Percentiles rank a stretch among this genome's conserved stretches.
These are phyloP conservation scores for Penicillium samsonianum DNA, from an alignment of 495 filamentous ascomycete species.

Conservation along the genomic window DNA sequence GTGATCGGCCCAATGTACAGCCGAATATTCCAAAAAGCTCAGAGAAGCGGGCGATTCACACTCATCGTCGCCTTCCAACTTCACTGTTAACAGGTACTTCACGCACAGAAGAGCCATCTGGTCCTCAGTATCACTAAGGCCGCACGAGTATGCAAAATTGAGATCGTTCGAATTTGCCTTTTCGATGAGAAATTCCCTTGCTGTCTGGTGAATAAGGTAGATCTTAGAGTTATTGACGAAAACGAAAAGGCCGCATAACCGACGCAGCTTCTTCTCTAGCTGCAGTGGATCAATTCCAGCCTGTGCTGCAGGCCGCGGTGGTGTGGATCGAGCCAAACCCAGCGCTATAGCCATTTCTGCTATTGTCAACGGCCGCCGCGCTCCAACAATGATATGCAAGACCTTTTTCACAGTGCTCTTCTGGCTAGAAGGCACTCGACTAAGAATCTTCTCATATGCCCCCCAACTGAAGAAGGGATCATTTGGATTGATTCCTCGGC, in stretches of 20 bases:
- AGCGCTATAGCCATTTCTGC: conserved; percentile 44
- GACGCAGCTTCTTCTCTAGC: conserved; percentile 21
- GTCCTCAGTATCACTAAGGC: too few relatives aligned
- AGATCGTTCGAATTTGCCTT: too few relatives aligned
- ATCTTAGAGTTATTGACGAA: conserved; percentile 37
- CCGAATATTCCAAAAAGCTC: too few relatives aligned
- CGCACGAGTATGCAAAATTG: too few relatives aligned
- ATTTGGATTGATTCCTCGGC: too few relatives aligned
- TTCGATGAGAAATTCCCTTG: conserved; percentile 28
- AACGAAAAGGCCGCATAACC: conserved; percentile 44
- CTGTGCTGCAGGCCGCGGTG: too few relatives aligned
- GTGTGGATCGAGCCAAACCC: conserved; percentile 17
- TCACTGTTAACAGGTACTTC: too few relatives aligned
- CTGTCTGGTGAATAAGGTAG: conserved; percentile 40
- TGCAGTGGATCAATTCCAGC: too few relatives aligned
- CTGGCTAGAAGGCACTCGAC: conserved; percentile 16
- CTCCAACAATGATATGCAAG: conserved; percentile 41
- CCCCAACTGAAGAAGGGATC: neutral
- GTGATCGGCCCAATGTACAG: too few relatives aligned
- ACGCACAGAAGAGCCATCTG: too few relatives aligned
- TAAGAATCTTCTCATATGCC: conserved; percentile 35
- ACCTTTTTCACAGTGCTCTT: conserved; percentile 16
- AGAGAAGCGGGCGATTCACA: too few relatives aligned
- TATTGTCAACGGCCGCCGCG: conserved; percentile 34
- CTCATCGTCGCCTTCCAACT: too few relatives aligned